Conservation (phyloP, 768 basidiomycete species). For the Podaxis mareebaensis region DNA sequence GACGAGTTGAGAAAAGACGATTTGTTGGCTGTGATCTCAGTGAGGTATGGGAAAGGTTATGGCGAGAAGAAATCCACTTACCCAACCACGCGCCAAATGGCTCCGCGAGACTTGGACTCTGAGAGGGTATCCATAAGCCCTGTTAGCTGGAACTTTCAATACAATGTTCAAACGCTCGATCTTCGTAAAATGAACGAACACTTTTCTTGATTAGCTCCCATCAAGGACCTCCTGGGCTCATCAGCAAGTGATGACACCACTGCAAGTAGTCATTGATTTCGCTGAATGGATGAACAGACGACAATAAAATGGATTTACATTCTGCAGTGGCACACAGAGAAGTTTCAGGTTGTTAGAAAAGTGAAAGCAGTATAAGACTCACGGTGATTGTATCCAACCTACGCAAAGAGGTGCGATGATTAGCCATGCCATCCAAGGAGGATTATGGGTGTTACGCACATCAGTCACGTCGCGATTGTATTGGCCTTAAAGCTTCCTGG, state of each 20-base stretch:
- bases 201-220: slow-evolving; percentile 55
- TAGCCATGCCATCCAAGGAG: neutral
- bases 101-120: slow-evolving; percentile 45
- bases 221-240: slow-evolving; percentile 45
- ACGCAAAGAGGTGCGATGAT: slow-evolving; percentile 3
- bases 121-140: slow-evolving; percentile 48
- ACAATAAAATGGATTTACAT: slow-evolving; percentile 12
- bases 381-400: slow-evolving; percentile 56
- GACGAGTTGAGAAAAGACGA: slow-evolving; percentile 53
- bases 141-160: slow-evolving; percentile 20
- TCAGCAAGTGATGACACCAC: slow-evolving; percentile 11
- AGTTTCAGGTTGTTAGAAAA: neutral
- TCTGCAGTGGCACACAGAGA: slow-evolving; percentile 9
- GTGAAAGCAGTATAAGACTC: neutral
- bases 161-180: neutral
- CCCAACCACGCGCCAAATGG: slow-evolving; percentile 58
- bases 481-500: slow-evolving; percentile 32
- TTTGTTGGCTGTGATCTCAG: slow-evolving; percentile 43
- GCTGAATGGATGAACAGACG: neutral
- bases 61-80: slow-evolving; percentile 20
- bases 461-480: slow-evolving; percentile 63
- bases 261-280: neutral
- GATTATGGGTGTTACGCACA: slow-evolving; percentile 29
- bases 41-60: neutral
- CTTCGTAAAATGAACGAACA: slow-evolving; percentile 32